Evolutionary conservation across 2,329 filamentous ascomycete species (phyloP), one percentile per base, ranked within the genome.

Genomic region (Colletotrichum echinochloae): DNA sequence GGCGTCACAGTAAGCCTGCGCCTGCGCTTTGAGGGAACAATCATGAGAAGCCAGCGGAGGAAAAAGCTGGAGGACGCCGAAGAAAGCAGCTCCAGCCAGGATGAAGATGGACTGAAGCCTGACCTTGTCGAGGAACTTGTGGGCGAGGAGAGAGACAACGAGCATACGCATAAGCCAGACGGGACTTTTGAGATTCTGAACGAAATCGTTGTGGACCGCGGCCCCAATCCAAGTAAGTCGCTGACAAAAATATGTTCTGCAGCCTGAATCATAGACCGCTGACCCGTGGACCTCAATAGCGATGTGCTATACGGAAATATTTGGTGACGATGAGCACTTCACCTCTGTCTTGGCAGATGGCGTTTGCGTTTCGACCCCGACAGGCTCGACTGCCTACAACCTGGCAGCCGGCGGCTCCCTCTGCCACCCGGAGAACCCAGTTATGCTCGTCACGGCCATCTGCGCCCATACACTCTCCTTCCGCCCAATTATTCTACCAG

Each of bases 401-500:
- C 90, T 98, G 26, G 95, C 95, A 0, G 95, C 95, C 0, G 96
- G 96, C n/a, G 95, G 95, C 26, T 97, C 94, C 3, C 87, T 98
- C 30, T 98, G 94, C 77, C 95, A 98, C 78, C 95, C 95, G 0
- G 96, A 98, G 76, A 98, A 98, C 79, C 96, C 95, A 0, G 95
- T 98, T 57, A 97, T 98, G 81, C 89, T 98, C 2, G 90, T 98
- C 7, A 97, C 95, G 0, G 92, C 95, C 60, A 97, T 98, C 66
- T 98, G 95, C 79, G 94, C 96, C 1, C 95, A 98, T 81, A 98
- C 95, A 0, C 86, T 98, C 3, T 97, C 94, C 2, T 98, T 98
- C 86, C 88, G 96, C 14, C 95, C 95, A n/a, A 96, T 98, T 76
- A 96, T 98, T 76, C 86, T 98, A 3, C 96, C 96, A 0, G 96